Evolutionary conservation across 2,329 filamentous ascomycete genomes (phyloP), one percentile per base, ranked within the genome.

Genomic region (Phoma sp.): DNA sequence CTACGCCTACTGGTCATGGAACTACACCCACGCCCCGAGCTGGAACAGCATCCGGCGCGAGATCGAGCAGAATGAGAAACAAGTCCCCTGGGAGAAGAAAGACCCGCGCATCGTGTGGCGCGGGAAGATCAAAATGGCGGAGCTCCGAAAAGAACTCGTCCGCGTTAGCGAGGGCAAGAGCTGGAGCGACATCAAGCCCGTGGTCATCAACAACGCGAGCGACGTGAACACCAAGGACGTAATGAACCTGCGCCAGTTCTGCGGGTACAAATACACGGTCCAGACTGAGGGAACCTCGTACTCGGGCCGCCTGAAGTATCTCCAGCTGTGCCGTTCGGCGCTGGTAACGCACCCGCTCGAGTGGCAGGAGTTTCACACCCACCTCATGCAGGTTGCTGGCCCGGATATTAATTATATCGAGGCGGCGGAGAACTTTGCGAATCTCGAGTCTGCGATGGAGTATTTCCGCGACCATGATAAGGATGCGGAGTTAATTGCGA

Each of bases 201-300:
- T 72, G 13, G 69, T 71, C 13, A 72, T 72, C 64, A 72, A 72
- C 46, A 63, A 71, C 30, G 58, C 64, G 4, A 61, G 52, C 6
- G 69, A 72, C 39, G 51, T 52, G 24, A 61, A 72, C 44, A 69
- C 66, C 4, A 71, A 68, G 52, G 69, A 72, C 44, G 68, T 72
- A 3, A 71, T 72, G 67, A 72, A 71, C 33, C 43, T 72, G 36
- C 46, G 67, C 18, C 62, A 72, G 48, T 72, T 72, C 42, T 72
- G 69, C 51, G 67, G 69, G 0, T 84, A 83, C 62, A 80, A 81
- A 69, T 84, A 79, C 61, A 74, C 83, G 1, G 77, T 79, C 2
- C 81, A 84, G 51, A 81, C 80, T 1, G 82, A 83, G 66, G 82
- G 81, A 0, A 77, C 77, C 35, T 81, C 78, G 7, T 83, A 82